Evolutionary conservation across 2,329 filamentous ascomycete genomes (phyloP).

Genomic region (Aspergillus tubingensis): DNA sequence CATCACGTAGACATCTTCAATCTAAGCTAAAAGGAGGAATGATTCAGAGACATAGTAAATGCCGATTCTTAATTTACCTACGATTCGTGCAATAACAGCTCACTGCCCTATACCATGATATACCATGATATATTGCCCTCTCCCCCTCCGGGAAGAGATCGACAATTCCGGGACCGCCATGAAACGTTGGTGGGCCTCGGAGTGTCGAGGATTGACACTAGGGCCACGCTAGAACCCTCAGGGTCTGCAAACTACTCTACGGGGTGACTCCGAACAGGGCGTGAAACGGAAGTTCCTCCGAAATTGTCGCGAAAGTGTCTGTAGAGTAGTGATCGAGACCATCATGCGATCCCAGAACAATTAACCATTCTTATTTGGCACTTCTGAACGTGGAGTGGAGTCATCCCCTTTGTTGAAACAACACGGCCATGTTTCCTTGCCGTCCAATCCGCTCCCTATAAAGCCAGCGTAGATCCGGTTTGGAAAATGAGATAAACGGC

Average conservation of each 20-base stretch:
- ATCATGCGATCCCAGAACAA: background rate
- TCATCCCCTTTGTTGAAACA: background rate
- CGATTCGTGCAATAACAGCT: background rate
- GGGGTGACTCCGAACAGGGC: background rate
- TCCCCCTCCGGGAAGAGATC: constrained; percentile 30
- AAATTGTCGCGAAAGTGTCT: background rate
- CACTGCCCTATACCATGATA: background rate
- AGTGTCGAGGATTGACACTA: constrained; percentile 7
- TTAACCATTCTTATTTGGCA: background rate
- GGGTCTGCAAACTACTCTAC: background rate
- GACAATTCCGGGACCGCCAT: background rate
- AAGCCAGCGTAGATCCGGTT: background rate
- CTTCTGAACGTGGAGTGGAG: background rate
- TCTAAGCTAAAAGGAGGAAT: background rate
- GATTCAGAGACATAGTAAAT: background rate
- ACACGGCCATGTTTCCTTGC: background rate
- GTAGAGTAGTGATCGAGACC: background rate
- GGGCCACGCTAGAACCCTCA: background rate
- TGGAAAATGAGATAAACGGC: background rate
- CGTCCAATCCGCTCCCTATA: background rate
- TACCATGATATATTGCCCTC: constrained; percentile 32
- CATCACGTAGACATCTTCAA: no score
- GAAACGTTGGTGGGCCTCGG: constrained; percentile 1
- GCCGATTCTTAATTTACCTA: background rate
- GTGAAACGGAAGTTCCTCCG: background rate